These are phyloP conservation scores for Cephalotrichum gorgonifer DNA, from an alignment of 2,329 filamentous ascomycete genomes.

Conservation along the genomic window DNA sequence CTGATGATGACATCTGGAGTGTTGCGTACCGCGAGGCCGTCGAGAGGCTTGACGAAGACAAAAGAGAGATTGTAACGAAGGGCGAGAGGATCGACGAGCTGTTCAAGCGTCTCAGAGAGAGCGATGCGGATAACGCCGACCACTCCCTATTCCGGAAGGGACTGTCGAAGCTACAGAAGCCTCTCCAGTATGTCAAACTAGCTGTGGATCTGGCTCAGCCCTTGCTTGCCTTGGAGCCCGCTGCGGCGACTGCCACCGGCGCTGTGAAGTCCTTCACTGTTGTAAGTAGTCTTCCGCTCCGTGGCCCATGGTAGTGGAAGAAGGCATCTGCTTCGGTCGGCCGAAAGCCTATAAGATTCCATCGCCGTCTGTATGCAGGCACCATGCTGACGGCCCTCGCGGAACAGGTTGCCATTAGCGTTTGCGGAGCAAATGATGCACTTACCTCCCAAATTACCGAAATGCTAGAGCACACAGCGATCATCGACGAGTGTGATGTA, in stretches of 20 bases:
- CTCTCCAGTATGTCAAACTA: background rate
- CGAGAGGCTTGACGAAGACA: background rate
- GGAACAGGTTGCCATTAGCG: background rate
- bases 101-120: background rate
- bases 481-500: background rate
- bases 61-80: background rate
- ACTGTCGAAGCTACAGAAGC: background rate
- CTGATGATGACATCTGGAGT: background rate
- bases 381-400: background rate
- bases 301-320: background rate
- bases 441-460: background rate
- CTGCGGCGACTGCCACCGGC: background rate
- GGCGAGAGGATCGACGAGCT: background rate
- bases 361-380: no score
- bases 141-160: background rate
- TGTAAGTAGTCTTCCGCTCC: background rate
- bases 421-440: background rate
- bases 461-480: background rate
- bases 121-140: background rate
- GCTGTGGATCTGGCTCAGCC: background rate
- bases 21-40: background rate
- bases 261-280: background rate
- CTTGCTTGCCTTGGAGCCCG: background rate
- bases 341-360: no score
- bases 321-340: no score